A percentile compares a stretch with the other conserved stretches of the same genome.
These are phyloP conservation scores for Colletotrichum neosansevieriae DNA, from an alignment of 2,329 filamentous ascomycete genomes.

Conservation along the genomic window DNA sequence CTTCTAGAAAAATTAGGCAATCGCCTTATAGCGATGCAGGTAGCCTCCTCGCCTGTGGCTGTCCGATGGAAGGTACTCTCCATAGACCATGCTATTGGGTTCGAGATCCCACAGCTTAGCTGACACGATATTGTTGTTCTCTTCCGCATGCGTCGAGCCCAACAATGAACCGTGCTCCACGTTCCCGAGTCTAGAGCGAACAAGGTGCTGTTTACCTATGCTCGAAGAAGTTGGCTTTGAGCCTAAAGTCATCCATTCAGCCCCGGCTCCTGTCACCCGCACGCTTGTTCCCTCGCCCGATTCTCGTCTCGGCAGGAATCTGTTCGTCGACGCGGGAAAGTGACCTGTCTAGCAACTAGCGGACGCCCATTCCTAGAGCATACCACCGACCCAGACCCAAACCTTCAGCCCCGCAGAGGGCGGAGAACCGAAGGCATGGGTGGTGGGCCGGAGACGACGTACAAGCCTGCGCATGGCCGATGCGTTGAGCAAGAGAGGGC, in stretches of 20 bases:
- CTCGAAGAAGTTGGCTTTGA: constrained; percentile 16
- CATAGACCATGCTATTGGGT: background rate
- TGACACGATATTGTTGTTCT: background rate
- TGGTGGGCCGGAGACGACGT: background rate
- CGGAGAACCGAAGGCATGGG: background rate
- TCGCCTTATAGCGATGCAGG: background rate
- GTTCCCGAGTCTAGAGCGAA: constrained; percentile 30
- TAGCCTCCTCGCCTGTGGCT: too few species aligned
- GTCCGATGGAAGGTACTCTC: too few species aligned
- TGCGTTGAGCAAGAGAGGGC: background rate
- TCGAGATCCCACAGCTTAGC: background rate
- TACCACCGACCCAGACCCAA: constrained; percentile 13
- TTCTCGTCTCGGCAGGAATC: background rate
- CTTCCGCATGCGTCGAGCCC: constrained; percentile 27
- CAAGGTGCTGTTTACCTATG: constrained; percentile 20
- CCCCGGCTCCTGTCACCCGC: background rate
- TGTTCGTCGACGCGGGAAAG: background rate
- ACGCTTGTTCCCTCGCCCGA: background rate
- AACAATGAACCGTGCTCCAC: constrained; percentile 17
- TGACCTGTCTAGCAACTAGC: constrained; percentile 16
- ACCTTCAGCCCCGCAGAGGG: constrained; percentile 7
- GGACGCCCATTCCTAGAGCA: constrained; percentile 20
- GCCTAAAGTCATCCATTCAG: background rate
- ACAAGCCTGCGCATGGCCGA: background rate
- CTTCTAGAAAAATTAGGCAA: background rate